phyloP scores from a whole-genome alignment of 2,329 filamentous ascomycete genomes.

The Chalaropsis thielavioides region DNA sequence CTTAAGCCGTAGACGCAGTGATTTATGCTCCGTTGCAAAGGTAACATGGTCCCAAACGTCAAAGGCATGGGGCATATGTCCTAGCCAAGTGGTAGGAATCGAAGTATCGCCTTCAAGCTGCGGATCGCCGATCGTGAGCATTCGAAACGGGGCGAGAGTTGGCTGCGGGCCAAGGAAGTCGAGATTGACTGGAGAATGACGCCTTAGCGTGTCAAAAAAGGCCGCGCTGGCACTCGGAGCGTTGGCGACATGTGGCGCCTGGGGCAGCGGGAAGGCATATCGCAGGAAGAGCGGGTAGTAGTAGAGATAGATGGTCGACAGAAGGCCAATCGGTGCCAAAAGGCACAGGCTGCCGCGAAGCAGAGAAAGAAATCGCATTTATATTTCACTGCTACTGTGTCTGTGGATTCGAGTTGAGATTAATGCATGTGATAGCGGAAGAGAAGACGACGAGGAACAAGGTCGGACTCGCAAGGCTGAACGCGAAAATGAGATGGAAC shows the following conservation, averaged over 20 bases:
- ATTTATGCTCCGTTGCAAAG: conserved; percentile 32
- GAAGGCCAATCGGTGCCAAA: conserved; percentile 46
- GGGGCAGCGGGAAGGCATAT: conserved; percentile 61
- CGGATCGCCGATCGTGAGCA: conserved; percentile 79
- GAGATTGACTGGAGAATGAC: conserved; percentile 13
- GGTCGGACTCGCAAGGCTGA: not conserved
- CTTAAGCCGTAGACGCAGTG: conserved; percentile 38
- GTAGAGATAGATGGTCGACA: conserved; percentile 67
- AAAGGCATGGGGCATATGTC: conserved; percentile 39
- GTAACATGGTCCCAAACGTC: conserved; percentile 34
- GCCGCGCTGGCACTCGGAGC: conserved; percentile 12
- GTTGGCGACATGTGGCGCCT: conserved; percentile 18
- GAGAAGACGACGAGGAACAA: not conserved
- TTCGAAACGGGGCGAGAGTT: conserved; percentile 56
- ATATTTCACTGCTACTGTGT: conserved; percentile 13
- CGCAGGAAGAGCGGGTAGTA: conserved; percentile 67
- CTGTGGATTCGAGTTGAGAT: not conserved
- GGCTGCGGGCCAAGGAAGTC: conserved; percentile 6
- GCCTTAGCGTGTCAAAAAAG: conserved; percentile 15
- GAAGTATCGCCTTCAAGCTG: conserved; percentile 88
- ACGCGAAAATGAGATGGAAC: not conserved
- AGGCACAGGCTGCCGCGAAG: conserved; percentile 36
- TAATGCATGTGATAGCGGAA: not conserved
- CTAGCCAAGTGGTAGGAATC: conserved; percentile 45
- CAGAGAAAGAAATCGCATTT: conserved; percentile 36